phyloP scores from a whole-genome alignment of 768 basidiomycete species.

The Mycena galericulata region DNA sequence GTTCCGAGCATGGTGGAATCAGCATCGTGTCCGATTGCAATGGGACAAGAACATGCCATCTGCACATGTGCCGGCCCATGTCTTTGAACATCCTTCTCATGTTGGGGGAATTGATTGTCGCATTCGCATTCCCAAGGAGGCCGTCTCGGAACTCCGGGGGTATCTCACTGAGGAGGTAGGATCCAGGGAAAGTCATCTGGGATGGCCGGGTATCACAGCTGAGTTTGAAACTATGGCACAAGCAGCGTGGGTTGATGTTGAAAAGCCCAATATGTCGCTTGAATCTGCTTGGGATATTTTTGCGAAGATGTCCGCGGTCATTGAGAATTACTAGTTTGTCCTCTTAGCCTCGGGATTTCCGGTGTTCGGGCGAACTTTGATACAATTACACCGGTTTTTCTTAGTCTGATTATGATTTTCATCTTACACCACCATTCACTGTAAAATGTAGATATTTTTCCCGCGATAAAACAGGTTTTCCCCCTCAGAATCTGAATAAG shows the following conservation, averaged over 20 bases:
- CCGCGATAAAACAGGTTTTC: no score
- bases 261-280: background rate
- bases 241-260: background rate
- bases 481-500: no score
- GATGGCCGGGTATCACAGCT: slow-evolving; percentile 17
- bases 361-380: no score
- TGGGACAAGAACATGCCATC: slow-evolving; percentile 33
- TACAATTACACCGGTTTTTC: no score
- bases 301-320: slow-evolving; percentile 1
- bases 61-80: slow-evolving; percentile 17
- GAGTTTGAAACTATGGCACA: background rate
- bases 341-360: no score
- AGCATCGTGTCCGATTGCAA: slow-evolving; percentile 31
- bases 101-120: slow-evolving; percentile 14
- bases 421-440: no score
- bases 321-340: slow-evolving; percentile 1
- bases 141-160: slow-evolving; percentile 1
- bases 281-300: slow-evolving; percentile 10
- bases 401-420: no score
- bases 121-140: slow-evolving; percentile 1
- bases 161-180: slow-evolving; percentile 22
- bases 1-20: slow-evolving; percentile 36
- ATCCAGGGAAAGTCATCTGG: slow-evolving; percentile 4
- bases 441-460: no score
- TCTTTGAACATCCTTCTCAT: slow-evolving; percentile 1